Evolutionary conservation across 345 rosid genomes (phyloP).

Genomic region (Bruguiera sexangula): DNA sequence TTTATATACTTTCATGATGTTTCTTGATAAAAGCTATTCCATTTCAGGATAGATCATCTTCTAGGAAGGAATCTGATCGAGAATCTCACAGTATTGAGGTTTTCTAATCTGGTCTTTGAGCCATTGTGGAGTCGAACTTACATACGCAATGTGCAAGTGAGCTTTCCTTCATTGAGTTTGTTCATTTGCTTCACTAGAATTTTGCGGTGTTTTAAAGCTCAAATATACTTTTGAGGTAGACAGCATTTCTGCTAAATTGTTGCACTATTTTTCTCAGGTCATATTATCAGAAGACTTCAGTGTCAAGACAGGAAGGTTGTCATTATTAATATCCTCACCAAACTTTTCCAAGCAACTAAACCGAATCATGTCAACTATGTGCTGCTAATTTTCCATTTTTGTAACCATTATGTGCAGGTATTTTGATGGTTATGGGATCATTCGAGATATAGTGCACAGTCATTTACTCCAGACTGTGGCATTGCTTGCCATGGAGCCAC

Average conservation of each 20-base stretch:
- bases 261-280: constrained; percentile 40
- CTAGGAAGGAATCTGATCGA: constrained; percentile 72
- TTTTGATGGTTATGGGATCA: constrained; percentile 78
- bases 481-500: constrained; percentile 85
- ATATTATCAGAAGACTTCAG: constrained; percentile 56
- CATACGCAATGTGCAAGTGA: constrained; percentile 60
- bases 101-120: constrained; percentile 73
- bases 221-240: constrained; percentile 6
- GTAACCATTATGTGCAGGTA: constrained; percentile 37
- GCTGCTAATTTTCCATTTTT: constrained; percentile 9
- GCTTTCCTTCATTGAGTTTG: background rate
- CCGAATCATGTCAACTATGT: constrained; percentile 12
- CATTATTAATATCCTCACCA: background rate
- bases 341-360: constrained; percentile 4
- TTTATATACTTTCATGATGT: background rate
- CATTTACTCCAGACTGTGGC: constrained; percentile 75
- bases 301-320: constrained; percentile 47
- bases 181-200: background rate
- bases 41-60: constrained; percentile 71
- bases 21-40: constrained; percentile 9
- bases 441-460: constrained; percentile 66
- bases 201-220: background rate
- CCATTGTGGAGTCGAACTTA: constrained; percentile 71
- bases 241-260: constrained; percentile 17
- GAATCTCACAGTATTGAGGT: constrained; percentile 70